phyloP scores from a whole-genome alignment of 257 asterid species.

The Capsicum pubescens region DNA sequence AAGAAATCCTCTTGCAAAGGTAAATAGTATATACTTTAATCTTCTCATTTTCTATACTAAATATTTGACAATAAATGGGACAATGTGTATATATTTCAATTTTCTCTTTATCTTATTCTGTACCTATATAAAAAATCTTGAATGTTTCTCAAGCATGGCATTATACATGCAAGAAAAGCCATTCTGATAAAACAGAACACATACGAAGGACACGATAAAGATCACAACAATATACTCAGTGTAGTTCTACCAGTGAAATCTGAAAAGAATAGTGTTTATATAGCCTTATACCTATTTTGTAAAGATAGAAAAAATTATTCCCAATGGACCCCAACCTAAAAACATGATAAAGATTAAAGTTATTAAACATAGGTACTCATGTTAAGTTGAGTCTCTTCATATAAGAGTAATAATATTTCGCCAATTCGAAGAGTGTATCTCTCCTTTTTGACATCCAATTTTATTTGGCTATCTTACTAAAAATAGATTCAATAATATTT shows the following conservation, averaged over 20 bases:
- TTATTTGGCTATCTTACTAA: no score
- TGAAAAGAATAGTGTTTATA: no score
- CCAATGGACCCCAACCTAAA: no score
- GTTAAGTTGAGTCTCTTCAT: not conserved
- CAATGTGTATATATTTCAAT: not conserved
- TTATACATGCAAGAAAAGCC: not conserved
- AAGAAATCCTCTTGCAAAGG: constrained; percentile 71
- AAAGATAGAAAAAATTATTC: no score
- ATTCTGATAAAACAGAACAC: not conserved
- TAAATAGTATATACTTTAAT: constrained; percentile 35
- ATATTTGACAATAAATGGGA: not conserved
- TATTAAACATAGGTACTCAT: not conserved
- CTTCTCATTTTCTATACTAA: not conserved
- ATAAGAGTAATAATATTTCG: not conserved
- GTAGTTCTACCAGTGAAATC: no score
- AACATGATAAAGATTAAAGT: no score
- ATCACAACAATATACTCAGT: no score
- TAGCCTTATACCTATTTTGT: no score
- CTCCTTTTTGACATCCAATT: no score
- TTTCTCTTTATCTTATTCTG: not conserved
- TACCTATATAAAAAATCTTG: not conserved
- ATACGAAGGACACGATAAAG: not conserved
- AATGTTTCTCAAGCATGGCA: not conserved
- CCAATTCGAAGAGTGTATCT: no score
- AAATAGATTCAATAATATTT: no score